phyloP scores from a whole-genome alignment of 305 asterid species.

The Caryopteris hybrid region DNA sequence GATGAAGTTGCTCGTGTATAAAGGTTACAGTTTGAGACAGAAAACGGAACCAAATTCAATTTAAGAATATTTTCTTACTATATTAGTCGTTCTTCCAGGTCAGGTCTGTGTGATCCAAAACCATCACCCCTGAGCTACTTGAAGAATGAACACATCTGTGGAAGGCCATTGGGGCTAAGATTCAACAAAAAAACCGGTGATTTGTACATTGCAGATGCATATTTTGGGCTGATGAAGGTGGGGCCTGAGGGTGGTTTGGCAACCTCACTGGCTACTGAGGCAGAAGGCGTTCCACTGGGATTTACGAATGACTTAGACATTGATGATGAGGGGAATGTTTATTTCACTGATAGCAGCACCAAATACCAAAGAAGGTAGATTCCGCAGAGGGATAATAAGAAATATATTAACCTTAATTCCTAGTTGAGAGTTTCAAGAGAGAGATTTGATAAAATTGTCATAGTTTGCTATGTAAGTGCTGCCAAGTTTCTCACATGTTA shows the following conservation, averaged over 20 bases:
- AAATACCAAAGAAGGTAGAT: constrained; percentile 68
- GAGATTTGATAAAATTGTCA: not conserved
- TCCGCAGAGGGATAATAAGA: not conserved
- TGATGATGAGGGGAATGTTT: constrained; percentile 74
- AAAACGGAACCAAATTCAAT: no score
- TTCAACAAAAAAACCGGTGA: constrained; percentile 74
- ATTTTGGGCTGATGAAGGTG: constrained; percentile 88
- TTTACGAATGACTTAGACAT: constrained; percentile 82
- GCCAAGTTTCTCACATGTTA: not conserved
- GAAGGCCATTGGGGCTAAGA: constrained; percentile 90
- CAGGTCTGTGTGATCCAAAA: constrained; percentile 64
- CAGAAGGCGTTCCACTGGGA: constrained; percentile 76
- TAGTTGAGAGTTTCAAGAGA: not conserved
- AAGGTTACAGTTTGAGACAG: no score
- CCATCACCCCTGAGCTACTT: constrained; percentile 50
- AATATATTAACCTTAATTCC: not conserved
- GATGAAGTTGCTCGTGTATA: not conserved
- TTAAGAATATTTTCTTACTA: no score
- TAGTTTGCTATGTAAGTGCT: not conserved
- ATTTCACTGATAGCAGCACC: constrained; percentile 91
- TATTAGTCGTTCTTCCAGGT: constrained; percentile 36
- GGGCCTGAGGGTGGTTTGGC: constrained; percentile 96
- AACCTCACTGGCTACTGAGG: constrained; percentile 57
- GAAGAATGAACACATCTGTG: constrained; percentile 90
- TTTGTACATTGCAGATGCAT: constrained; percentile 91